Base-by-base conservation (phyloP, 805 yeast genomes). In the Danielia reshetovae region DNA sequence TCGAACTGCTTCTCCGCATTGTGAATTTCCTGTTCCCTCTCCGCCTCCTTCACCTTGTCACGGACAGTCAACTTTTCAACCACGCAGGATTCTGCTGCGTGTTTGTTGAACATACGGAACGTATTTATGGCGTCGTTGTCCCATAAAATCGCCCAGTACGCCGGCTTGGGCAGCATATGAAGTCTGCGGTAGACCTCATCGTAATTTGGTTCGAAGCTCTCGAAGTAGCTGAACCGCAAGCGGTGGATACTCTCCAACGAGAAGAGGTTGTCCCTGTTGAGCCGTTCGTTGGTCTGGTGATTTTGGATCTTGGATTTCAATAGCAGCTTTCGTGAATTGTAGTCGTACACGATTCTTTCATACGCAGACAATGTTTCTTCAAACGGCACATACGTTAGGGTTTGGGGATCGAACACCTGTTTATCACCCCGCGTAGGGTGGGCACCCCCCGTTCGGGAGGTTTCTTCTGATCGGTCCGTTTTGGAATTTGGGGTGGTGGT, bases 211-310 rank as follows among this genome's bases (percentile, higher is more conserved):
- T 39, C 39, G 24, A 39, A 36, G 24, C 23, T 17, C 26, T 39
- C 46, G 19, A 32, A 36, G 21, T 39, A 42, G 28, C 33, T 36
- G 32, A 23, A 39, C 7, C 41, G 38, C 36, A 42, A 31, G 16
- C 12, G 13, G 24, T 33, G 32, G 22, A 42, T n/a, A 24, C 30
- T 36, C 4, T 22, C 21, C 22, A 18, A 10, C 22, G 35, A 29
- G 19, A 36, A 29, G 4, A 42, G 23, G 22, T 26, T 31, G 15
- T 30, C 34, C 18, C 27, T 19, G 17, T 2, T 12, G 32, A 14
- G 29, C 21, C 7, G n/a, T 11, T 7, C 19, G 21, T 16, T 12
- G 29, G 29, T 10, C 19, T 7, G 17, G 11, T 13, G 9, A 17
- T 7, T 25, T 15, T 9, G n/a, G 26, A 10, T n/a, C 7, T 8